Evolutionary conservation across 2,329 filamentous ascomycete genomes (phyloP).

Genomic region (Dactylonectria estremocensis): DNA sequence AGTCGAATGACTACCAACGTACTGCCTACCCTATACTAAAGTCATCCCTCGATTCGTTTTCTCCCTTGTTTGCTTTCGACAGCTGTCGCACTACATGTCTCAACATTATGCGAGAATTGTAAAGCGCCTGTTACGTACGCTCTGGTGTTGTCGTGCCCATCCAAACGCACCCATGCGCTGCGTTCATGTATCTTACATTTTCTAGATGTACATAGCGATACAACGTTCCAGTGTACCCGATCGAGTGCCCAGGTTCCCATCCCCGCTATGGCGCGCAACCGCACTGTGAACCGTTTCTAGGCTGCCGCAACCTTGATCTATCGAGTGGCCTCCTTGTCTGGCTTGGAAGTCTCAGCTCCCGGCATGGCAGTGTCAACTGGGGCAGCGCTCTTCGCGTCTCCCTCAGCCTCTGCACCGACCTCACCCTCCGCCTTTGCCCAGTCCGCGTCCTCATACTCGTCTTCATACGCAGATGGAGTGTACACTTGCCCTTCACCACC

Average conservation of each 20-base stretch:
- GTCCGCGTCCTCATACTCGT: conserved; percentile 47
- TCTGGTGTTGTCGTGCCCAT: conserved; percentile 1
- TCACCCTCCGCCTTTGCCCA: conserved; percentile 46
- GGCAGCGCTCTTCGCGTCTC: conserved; percentile 31
- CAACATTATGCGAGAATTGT: neutral
- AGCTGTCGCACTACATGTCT: too few species aligned
- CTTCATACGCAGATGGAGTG: conserved; percentile 59
- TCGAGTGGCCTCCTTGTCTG: conserved; percentile 43
- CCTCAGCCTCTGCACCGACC: conserved; percentile 30
- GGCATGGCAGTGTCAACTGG: conserved; percentile 32
- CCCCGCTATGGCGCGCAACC: neutral
- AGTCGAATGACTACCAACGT: neutral
- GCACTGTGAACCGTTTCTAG: neutral
- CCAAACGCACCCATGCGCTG: conserved; percentile 29
- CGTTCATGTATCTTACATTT: conserved; percentile 47
- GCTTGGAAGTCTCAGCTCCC: conserved; percentile 36
- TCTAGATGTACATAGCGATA: conserved; percentile 46
- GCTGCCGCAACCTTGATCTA: conserved; percentile 9
- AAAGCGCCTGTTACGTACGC: neutral
- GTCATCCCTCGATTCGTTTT: neutral
- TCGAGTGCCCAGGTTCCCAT: conserved; percentile 6
- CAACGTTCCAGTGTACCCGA: conserved; percentile 1
- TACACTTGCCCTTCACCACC: conserved; percentile 65
- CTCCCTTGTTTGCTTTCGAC: neutral
- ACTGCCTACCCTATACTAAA: conserved; percentile 19